Base-by-base conservation (phyloP, 192 early-diverging fungal genomes). In the Coemansia sp. region DNA sequence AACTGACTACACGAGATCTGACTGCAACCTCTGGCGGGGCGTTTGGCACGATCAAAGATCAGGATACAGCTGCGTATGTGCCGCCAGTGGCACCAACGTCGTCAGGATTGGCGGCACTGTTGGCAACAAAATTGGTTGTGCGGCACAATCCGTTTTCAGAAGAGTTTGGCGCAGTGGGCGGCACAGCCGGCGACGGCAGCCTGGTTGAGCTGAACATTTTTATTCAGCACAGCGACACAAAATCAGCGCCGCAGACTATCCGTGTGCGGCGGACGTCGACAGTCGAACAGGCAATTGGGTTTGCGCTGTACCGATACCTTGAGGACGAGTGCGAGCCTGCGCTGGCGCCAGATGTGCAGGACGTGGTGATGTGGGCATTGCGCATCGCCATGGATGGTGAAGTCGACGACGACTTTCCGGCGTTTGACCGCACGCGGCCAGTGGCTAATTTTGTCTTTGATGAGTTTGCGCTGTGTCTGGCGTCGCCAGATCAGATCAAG, bases 341-440 rank as follows among this genome's bases (percentile, higher is more conserved):
- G 15, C 67, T 98, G 17, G 87, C 86, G 3, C 74, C 72, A 5
- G 81, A 88, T 7, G 64, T 84, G 24, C 85, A 82, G 21, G 86
- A 92, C 55, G 86, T 95, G 11, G 84, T 83, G 3, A 72, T 85
- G 67, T 99, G 97, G 97, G 88, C 88, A 17, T 75, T 99, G 69
- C 83, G 92, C 39, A 97, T 99, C 68, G 93, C 90, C 0, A 95
- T 97, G 65, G 97, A 97, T 79, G 97, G 97, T 19, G 88, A 88
- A 39, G 88, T 99, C 37, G 97, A 99, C 66, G 94, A 97, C 35
- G 94, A 99, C 74, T 89, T 99, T 70, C 95, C 95, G 38, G 97
- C 93, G 9, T 82, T 96, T 60, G 97, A 99, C 60, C 87, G 94
- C 63, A 87, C 87, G 10, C 72, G 92, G 14, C 92, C 87, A 58